phyloP scores from a whole-genome alignment of 1,139 yeast species.

The Pichia terricola region DNA sequence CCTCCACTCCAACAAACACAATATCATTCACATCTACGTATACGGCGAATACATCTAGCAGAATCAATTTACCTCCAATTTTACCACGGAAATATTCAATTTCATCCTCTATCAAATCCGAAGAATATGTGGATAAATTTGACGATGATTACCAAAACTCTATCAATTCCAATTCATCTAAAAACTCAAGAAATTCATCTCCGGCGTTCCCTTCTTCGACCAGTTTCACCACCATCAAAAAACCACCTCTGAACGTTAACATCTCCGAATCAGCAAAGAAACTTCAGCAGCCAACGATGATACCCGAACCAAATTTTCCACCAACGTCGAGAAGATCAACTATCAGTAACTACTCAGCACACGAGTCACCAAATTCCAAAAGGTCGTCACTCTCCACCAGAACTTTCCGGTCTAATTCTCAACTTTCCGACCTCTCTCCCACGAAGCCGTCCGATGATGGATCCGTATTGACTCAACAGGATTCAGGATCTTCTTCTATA shows the following conservation, averaged over 20 bases:
- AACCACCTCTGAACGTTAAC: constrained; percentile 3
- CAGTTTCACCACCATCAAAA: constrained; percentile 4
- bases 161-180: constrained; percentile 10
- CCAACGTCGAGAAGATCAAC: constrained; percentile 9
- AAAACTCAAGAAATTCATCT: constrained; percentile 18
- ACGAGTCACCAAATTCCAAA: constrained; percentile 21
- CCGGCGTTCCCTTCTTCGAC: constrained; percentile 11
- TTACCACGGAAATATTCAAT: constrained; percentile 95
- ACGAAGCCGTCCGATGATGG: constrained; percentile 12
- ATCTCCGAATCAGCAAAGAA: not conserved
- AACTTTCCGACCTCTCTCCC: constrained; percentile 17
- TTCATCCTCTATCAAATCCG: constrained; percentile 70
- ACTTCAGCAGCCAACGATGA: constrained; percentile 1
- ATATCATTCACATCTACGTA: too few relatives aligned
- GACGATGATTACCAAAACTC: constrained; percentile 10
- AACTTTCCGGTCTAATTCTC: constrained; percentile 24
- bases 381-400: constrained; percentile 24
- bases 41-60: too few relatives aligned
- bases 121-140: constrained; percentile 22
- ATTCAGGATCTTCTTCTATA: constrained; percentile 1
- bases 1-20: too few relatives aligned
- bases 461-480: constrained; percentile 9
- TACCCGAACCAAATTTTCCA: not conserved
- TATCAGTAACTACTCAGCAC: constrained; percentile 3
- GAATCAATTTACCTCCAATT: constrained; percentile 18